Conservation (phyloP, 148 eudicot genomes). For the Nepenthes gracilis region DNA sequence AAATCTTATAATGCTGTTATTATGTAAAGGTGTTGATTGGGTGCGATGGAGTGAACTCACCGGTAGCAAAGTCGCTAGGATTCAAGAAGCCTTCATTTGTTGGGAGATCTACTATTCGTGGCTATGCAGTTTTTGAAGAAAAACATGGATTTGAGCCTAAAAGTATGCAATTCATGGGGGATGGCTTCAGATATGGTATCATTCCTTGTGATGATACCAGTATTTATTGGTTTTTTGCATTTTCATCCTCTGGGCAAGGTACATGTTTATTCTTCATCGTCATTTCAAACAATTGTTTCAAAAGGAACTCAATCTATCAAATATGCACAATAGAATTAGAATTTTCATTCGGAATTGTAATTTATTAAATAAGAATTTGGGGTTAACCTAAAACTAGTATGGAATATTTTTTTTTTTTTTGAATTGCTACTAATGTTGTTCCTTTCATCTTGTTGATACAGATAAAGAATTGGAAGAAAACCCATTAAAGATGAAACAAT, state of each 20-base stretch:
- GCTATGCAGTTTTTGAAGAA: constrained; percentile 4
- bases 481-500: too few relatives aligned
- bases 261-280: not conserved
- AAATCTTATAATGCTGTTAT: too few relatives aligned
- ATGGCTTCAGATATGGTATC: constrained; percentile 7
- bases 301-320: too few relatives aligned
- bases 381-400: too few relatives aligned
- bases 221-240: constrained; percentile 9
- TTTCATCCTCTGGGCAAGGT: not conserved
- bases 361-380: too few relatives aligned
- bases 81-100: constrained; percentile 4
- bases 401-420: too few relatives aligned
- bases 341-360: too few relatives aligned
- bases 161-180: constrained; percentile 1
- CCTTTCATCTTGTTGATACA: too few relatives aligned
- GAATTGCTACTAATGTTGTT: too few relatives aligned
- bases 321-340: too few relatives aligned
- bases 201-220: constrained; percentile 6
- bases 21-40: constrained; percentile 15
- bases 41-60: constrained; percentile 19
- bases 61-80: constrained; percentile 15
- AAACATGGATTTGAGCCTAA: constrained; percentile 11
- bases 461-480: too few relatives aligned
- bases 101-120: constrained; percentile 4
- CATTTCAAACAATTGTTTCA: not conserved